Percentiles rank a stretch among this genome's conserved stretches.
Evolutionary conservation across 1,284 basidiomycete species (phyloP).

Genomic region (Cryptococcus amylolentus): DNA sequence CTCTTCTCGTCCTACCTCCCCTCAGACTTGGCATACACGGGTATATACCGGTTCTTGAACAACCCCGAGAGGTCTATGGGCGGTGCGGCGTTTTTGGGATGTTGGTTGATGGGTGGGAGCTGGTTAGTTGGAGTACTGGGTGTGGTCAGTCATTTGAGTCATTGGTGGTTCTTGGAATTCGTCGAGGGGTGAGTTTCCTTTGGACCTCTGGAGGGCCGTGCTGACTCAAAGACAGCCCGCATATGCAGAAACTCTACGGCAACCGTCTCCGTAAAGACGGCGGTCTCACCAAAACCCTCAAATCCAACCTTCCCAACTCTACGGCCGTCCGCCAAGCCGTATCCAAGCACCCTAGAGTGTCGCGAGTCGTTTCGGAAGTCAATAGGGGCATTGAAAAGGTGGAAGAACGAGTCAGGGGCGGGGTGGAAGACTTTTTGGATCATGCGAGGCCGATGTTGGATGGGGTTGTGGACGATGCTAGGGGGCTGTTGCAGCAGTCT

Average conservation of each 20-base stretch:
- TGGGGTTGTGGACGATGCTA: conserved; percentile 87
- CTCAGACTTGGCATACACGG: conserved; percentile 85
- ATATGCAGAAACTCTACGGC: conserved; percentile 95
- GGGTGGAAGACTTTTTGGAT: conserved; percentile 85
- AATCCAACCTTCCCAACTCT: conserved; percentile 73
- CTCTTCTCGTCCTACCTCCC: conserved; percentile 78
- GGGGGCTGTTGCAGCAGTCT: conserved; percentile 83
- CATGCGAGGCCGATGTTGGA: conserved; percentile 66
- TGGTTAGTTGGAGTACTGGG: conserved; percentile 83
- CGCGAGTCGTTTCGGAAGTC: conserved; percentile 79
- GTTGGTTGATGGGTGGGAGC: conserved; percentile 84
- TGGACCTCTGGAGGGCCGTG: neutral
- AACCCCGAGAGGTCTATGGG: conserved; percentile 92
- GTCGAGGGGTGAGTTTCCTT: conserved; percentile 72
- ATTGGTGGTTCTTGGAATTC: conserved; percentile 85
- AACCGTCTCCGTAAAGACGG: conserved; percentile 88
- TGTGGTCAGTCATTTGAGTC: conserved; percentile 73
- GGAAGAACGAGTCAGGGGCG: conserved; percentile 83
- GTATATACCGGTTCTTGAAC: conserved; percentile 94
- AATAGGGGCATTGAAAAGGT: conserved; percentile 92
- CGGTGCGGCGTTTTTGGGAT: conserved; percentile 89
- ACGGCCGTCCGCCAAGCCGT: conserved; percentile 57
- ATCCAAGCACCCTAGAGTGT: conserved; percentile 66
- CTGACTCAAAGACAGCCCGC: conserved; percentile 62
- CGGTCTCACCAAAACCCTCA: conserved; percentile 94